phyloP scores from a whole-genome alignment of 345 rosid species.

The Garcia nutans region DNA sequence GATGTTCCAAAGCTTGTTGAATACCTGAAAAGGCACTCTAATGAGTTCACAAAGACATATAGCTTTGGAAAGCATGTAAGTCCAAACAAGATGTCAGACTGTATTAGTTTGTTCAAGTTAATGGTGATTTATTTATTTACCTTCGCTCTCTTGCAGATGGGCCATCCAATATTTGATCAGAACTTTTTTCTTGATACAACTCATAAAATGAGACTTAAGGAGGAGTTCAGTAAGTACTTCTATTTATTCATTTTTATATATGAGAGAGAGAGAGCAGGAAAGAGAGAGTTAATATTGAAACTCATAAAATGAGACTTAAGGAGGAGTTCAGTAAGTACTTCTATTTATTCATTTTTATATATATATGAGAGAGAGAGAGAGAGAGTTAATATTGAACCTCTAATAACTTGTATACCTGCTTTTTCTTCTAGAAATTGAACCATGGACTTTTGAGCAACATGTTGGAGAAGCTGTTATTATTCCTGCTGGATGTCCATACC shows the following conservation, averaged over 20 bases:
- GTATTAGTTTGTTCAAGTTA: constrained; percentile 9
- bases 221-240: constrained; percentile 68
- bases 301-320: constrained; percentile 66
- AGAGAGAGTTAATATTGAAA: neutral
- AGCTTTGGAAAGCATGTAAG: constrained; percentile 56
- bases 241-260: neutral
- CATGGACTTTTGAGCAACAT: constrained; percentile 91
- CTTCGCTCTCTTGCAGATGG: constrained; percentile 45
- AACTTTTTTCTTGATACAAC: constrained; percentile 70
- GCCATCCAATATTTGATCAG: constrained; percentile 83
- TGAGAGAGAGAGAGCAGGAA: neutral
- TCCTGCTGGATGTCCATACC: constrained; percentile 96
- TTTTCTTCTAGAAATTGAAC: constrained; percentile 66
- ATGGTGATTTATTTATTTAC: constrained; percentile 11
- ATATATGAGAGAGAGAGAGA: neutral
- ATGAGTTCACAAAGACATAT: constrained; percentile 44
- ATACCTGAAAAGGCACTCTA: constrained; percentile 63
- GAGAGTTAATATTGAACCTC: neutral
- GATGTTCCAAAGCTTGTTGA: constrained; percentile 82
- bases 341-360: neutral
- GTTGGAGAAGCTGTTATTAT: constrained; percentile 91
- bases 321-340: constrained; percentile 73
- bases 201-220: constrained; percentile 79
- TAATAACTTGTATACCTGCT: constrained; percentile 3
- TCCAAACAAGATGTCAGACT: constrained; percentile 5